These are phyloP conservation scores for Ensete ventricosum DNA, from an alignment of 176 grass and related monocot genomes.

Conservation along the genomic window DNA sequence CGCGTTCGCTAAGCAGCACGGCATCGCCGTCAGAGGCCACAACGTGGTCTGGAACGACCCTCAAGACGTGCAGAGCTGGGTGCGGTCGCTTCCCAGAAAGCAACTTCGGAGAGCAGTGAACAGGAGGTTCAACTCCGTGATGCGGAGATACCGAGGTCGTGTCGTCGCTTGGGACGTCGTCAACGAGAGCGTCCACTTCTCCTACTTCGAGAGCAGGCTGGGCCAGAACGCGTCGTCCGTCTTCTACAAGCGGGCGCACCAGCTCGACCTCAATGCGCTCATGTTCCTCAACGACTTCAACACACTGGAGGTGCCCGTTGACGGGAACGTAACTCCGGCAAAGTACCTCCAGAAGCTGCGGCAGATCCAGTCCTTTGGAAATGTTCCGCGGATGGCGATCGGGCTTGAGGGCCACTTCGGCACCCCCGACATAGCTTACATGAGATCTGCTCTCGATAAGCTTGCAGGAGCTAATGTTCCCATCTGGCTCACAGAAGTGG, in stretches of 20 bases:
- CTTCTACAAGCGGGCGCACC: slow-evolving; percentile 46
- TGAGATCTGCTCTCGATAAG: slow-evolving; percentile 55
- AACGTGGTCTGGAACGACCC: slow-evolving; percentile 81
- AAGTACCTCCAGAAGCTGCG: slow-evolving; percentile 62
- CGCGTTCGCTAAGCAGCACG: slow-evolving; percentile 36
- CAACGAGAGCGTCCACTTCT: slow-evolving; percentile 77
- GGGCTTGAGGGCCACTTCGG: slow-evolving; percentile 74
- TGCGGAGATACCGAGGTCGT: slow-evolving; percentile 52
- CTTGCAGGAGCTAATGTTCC: slow-evolving; percentile 38
- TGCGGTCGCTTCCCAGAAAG: slow-evolving; percentile 3
- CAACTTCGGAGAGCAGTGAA: slow-evolving; percentile 37
- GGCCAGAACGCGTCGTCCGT: slow-evolving; percentile 36
- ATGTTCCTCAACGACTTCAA: slow-evolving; percentile 88
- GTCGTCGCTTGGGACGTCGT: slow-evolving; percentile 91
- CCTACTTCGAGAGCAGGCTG: slow-evolving; percentile 53
- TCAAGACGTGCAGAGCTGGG: slow-evolving; percentile 24
- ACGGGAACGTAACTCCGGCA: slow-evolving; percentile 22
- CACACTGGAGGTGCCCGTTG: slow-evolving; percentile 55
- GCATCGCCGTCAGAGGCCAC: slow-evolving; percentile 33
- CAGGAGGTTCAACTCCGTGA: slow-evolving; percentile 34
- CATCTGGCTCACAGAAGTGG: slow-evolving; percentile 93
- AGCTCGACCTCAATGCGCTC: slow-evolving; percentile 36
- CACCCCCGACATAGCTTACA: slow-evolving; percentile 62
- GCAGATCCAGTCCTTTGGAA: slow-evolving; percentile 33
- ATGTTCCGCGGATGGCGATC: slow-evolving; percentile 40